Conservation (phyloP, 148 eudicot genomes). For the Gaultheria prostrata region DNA sequence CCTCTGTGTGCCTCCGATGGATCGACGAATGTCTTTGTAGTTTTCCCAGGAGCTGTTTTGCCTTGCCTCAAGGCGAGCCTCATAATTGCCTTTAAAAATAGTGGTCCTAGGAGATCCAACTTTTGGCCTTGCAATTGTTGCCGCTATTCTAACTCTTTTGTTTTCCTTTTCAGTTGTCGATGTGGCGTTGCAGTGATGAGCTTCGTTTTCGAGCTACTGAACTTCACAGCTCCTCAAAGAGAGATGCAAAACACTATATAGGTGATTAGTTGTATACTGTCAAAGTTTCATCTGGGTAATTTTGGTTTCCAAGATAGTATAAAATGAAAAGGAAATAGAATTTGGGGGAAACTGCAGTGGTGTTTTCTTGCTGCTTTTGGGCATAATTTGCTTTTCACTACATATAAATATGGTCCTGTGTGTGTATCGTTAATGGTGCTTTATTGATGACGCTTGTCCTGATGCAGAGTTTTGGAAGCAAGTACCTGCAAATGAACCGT, state of each 20-base stretch:
- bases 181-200: constrained; percentile 98
- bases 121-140: not conserved
- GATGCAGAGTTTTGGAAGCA: constrained; percentile 91
- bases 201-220: constrained; percentile 78
- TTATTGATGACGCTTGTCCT: constrained; percentile 8
- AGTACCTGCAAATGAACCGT: constrained; percentile 85
- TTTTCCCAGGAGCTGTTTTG: too few species aligned
- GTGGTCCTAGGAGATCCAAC: not conserved
- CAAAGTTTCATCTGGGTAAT: not conserved
- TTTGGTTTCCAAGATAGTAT: not conserved
- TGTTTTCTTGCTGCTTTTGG: not conserved
- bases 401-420: not conserved
- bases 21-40: too few species aligned
- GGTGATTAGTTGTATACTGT: constrained; percentile 39
- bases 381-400: not conserved
- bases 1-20: too few species aligned
- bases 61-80: too few species aligned
- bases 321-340: not conserved
- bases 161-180: constrained; percentile 61
- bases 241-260: constrained; percentile 93
- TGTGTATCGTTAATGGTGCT: not conserved
- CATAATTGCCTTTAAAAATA: too few species aligned
- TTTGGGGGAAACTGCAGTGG: not conserved
- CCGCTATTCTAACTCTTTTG: not conserved
- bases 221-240: constrained; percentile 60